These are phyloP conservation scores for Coprinellus micaceus DNA, from an alignment of 768 basidiomycete species.

Conservation along the genomic window DNA sequence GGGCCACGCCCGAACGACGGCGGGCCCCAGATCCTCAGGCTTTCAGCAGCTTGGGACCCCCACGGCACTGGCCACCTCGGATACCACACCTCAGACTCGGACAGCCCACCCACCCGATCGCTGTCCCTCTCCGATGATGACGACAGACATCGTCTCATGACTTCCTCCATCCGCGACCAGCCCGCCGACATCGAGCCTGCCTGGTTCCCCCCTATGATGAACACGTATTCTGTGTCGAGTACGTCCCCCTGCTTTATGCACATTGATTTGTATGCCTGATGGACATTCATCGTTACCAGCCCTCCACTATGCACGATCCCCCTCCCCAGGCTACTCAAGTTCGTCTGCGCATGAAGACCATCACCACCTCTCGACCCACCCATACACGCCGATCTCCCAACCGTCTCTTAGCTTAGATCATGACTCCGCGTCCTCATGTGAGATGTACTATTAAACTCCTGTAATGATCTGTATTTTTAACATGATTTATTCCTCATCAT, in stretches of 20 bases:
- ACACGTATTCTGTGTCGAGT: not conserved
- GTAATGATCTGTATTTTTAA: slow-evolving; percentile 45
- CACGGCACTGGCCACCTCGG: slow-evolving; percentile 33
- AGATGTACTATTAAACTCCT: slow-evolving; percentile 71
- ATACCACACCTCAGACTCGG: slow-evolving; percentile 36
- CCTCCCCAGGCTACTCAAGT: slow-evolving; percentile 21
- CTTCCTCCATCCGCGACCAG: slow-evolving; percentile 23
- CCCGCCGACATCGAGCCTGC: slow-evolving; percentile 5
- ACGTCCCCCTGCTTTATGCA: not conserved
- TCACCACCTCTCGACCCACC: slow-evolving; percentile 1
- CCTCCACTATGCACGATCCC: slow-evolving; percentile 16
- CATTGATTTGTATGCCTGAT: not conserved
- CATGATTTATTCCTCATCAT: slow-evolving; percentile 16
- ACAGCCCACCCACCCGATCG: slow-evolving; percentile 30
- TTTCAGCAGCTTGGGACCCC: slow-evolving; percentile 28
- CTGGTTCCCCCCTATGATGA: slow-evolving; percentile 10
- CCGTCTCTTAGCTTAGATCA: slow-evolving; percentile 56
- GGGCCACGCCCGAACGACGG: slow-evolving; percentile 56
- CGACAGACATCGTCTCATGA: slow-evolving; percentile 13
- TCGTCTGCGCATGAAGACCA: slow-evolving; percentile 14
- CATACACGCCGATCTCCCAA: slow-evolving; percentile 13
- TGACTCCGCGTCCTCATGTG: slow-evolving; percentile 39
- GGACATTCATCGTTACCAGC: slow-evolving; percentile 15
- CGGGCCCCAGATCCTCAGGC: slow-evolving; percentile 46
- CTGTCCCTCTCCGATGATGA: slow-evolving; percentile 21